Evolutionary conservation across 768 basidiomycete genomes (phyloP), one percentile per base, ranked within the genome.

Genomic region (Leucocoprinus birnbaumii): DNA sequence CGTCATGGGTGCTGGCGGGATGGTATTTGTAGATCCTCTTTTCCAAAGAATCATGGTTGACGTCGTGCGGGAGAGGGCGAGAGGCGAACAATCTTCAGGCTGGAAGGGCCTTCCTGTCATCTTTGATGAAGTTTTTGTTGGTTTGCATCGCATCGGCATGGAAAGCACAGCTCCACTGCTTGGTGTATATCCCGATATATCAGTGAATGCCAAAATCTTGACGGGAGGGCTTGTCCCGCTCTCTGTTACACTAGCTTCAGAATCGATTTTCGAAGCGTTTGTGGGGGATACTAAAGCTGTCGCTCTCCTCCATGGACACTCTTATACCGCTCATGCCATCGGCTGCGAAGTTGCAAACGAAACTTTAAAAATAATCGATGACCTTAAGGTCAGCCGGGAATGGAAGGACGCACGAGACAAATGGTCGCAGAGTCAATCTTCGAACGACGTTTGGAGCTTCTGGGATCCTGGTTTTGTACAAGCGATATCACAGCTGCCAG

Each of bases 21-120:
- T 98, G 96, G 77, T 94, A 26, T 98, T 98, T 64, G 92, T 98
- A 22, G 96, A 98, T 66, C 96, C 96, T 8, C 84, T 98, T 41
- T 98, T 96, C 78, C 96, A 98, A 67, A 82, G 91, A 24, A 75
- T 94, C 26, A 68, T 98, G 59, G 73, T 98, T 38, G 93, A 97
- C 62, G 79, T 84, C 2, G 89, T 91, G 4, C 85, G 96, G 55
- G 69, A 76, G 22, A 63, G 65, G 27, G 67, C 66, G 18, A 11
- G 21, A 11, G 61, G 73, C 11, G 68, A 71, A 13, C 49, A 66
- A 4, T 59, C 68, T 6, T 58, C 66, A 1, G 62, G 68, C 3
- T 88, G 85, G 84, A 74, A 73, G 3, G 89, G 89, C 2, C 74
- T 98, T 13, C 94, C 96, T 0, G 87, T 98, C 60, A 84, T 98